Percentiles rank a stretch among this genome's conserved stretches.
These are phyloP conservation scores for Zasmidium angulare DNA, from an alignment of 2,329 filamentous ascomycete species.

Conservation along the genomic window DNA sequence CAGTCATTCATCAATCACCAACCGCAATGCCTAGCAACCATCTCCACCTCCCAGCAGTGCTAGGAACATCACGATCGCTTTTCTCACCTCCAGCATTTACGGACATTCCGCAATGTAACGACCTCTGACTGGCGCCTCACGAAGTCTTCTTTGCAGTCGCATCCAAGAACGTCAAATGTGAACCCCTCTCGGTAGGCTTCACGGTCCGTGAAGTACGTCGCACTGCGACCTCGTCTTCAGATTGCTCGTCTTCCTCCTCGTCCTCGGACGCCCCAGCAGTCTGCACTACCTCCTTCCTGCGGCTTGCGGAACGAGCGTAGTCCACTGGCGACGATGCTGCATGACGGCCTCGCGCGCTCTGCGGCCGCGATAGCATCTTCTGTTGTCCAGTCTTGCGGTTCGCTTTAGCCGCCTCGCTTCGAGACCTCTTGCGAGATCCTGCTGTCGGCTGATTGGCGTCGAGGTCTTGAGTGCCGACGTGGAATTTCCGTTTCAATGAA, in stretches of 20 bases:
- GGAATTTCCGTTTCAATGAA: too few relatives aligned
- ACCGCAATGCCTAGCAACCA: too few relatives aligned
- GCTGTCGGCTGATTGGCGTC: neutral
- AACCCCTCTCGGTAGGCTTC: neutral
- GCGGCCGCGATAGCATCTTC: neutral
- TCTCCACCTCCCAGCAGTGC: too few relatives aligned
- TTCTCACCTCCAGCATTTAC: too few relatives aligned
- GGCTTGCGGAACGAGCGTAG: neutral
- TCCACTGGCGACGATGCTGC: too few relatives aligned
- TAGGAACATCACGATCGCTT: too few relatives aligned
- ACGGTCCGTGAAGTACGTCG: conserved; percentile 1
- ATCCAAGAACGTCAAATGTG: neutral
- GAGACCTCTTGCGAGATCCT: neutral
- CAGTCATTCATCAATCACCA: too few relatives aligned
- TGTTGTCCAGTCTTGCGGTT: too few relatives aligned
- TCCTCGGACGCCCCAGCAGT: neutral
- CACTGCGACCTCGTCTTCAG: neutral
- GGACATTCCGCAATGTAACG: too few relatives aligned
- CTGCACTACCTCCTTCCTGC: neutral
- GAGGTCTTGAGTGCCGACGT: neutral
- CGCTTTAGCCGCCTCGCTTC: too few relatives aligned
- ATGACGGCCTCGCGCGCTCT: neutral
- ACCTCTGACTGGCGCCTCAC: neutral
- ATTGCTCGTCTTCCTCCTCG: neutral
- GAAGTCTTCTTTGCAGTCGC: neutral